Evolutionary conservation across 306 rosid genomes (phyloP), one percentile per base, ranked within the genome.

Genomic region (Dalbergia cochinchinensis): DNA sequence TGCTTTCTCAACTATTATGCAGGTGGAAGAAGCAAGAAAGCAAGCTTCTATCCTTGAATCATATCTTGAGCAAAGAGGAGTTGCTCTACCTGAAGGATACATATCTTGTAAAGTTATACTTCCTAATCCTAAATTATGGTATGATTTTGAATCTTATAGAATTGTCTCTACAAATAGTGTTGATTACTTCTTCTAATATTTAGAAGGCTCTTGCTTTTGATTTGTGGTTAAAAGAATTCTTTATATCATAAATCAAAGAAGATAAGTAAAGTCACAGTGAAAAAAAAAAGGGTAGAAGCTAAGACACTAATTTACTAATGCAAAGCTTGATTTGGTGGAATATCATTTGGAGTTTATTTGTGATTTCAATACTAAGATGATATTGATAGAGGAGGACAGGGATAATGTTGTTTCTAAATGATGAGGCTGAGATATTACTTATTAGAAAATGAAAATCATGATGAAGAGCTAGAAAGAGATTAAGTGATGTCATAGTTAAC

Each of bases 21-120:
- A 92, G 98, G 90, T 91, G 67, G 89, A 70, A 31, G 98, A 93
- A 81, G 74, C 88, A 34, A 87, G 84, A 83, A 89, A 84, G 71
- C 92, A 88, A 76, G 92, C 82, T 35, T 80, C 95, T 65, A 83
- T 95, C 82, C 97, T 95, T 54, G 94, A 90, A 75, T 89, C 98
- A 6, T 95, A 95, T 85, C 90, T 95, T 80, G 96, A 89, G 90
- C 98, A 90, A 82, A 90, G 99, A 86, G 99, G 98, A 86, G 86
- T 89, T 79, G 68, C 63, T 69, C 83, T 90, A 67, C 96, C 96
- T 39, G 70, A 85, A 79, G 97, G 92, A 71, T 87, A 87, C 82
- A 69, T 95, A 42, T 86, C 96, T 51, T 90, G 84, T 82, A 92
- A 92, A 90, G 92, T 95, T 74, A 78, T 94, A 71, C 97, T 94